Evolutionary conservation across 1,284 basidiomycete species (phyloP).

Genomic region (Coriolopsis trogii): DNA sequence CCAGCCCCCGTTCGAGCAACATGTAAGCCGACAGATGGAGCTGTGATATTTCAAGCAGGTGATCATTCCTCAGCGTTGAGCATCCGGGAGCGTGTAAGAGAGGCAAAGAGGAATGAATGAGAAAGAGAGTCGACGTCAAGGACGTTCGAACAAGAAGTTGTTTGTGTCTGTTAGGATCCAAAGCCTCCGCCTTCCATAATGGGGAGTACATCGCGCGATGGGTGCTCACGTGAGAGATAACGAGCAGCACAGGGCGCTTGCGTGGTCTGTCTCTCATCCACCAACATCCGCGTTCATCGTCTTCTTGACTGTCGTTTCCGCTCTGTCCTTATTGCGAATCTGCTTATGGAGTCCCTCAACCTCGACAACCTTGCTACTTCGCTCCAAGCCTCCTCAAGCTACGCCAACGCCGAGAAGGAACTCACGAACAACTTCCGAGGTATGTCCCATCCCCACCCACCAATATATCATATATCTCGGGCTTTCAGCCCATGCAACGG

Average conservation of each 20-base stretch:
- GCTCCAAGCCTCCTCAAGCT: conserved; percentile 59
- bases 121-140: too few relatives aligned
- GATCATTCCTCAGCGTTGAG: too few relatives aligned
- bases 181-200: conserved; percentile 18
- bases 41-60: too few relatives aligned
- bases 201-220: conserved; percentile 1
- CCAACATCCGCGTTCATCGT: too few relatives aligned
- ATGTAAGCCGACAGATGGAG: not conserved
- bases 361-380: conserved; percentile 75
- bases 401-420: conserved; percentile 71
- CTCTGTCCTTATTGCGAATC: conserved; percentile 3
- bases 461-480: too few relatives aligned
- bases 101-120: too few relatives aligned
- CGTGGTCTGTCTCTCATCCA: conserved; percentile 1
- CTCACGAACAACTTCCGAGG: conserved; percentile 81
- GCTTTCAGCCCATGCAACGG: too few relatives aligned
- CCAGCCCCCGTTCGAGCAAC: not conserved
- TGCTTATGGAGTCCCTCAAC: conserved; percentile 66
- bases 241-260: too few relatives aligned
- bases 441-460: conserved; percentile 37
- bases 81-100: too few relatives aligned
- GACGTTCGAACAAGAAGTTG: not conserved
- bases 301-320: too few relatives aligned
- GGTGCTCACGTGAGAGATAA: not conserved
- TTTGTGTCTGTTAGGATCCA: conserved; percentile 21